Percentiles rank a stretch among this genome's conserved stretches.
phyloP scores from a whole-genome alignment of 2,329 filamentous ascomycete species.

The Ilyonectria robusta region DNA sequence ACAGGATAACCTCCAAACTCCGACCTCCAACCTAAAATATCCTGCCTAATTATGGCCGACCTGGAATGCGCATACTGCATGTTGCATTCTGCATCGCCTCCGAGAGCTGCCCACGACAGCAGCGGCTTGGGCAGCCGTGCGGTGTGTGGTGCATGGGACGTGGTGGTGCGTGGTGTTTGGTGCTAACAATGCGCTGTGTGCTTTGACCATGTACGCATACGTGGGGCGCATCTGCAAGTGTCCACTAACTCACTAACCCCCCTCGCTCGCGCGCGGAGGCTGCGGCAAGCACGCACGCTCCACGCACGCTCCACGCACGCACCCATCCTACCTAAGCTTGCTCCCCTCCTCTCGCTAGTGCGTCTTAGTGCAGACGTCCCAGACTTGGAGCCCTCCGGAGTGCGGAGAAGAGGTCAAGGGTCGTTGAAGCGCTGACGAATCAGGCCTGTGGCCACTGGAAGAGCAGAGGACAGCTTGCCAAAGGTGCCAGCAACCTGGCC shows the following conservation, averaged over 20 bases:
- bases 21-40: not conserved
- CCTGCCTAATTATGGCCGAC: conserved; percentile 2
- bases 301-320: not conserved
- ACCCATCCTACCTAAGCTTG: not conserved
- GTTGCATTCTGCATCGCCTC: not conserved
- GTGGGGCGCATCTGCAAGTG: conserved; percentile 3
- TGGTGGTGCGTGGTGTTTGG: not conserved
- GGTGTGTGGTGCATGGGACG: not conserved
- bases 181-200: not conserved
- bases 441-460: conserved; percentile 7
- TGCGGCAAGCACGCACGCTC: conserved; percentile 10
- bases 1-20: not conserved
- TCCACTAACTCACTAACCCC: not conserved
- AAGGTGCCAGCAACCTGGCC: conserved; percentile 6
- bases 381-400: conserved; percentile 8
- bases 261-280: conserved; percentile 17
- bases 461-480: not conserved
- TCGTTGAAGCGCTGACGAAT: conserved; percentile 10
- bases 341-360: conserved; percentile 14
- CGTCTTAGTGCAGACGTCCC: not conserved
- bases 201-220: not conserved
- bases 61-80: conserved; percentile 12
- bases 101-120: not conserved
- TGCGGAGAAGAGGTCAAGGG: conserved; percentile 24
- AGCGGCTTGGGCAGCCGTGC: not conserved